Conservation (phyloP, 306 rosid species). For the Begonia loranthoides region DNA sequence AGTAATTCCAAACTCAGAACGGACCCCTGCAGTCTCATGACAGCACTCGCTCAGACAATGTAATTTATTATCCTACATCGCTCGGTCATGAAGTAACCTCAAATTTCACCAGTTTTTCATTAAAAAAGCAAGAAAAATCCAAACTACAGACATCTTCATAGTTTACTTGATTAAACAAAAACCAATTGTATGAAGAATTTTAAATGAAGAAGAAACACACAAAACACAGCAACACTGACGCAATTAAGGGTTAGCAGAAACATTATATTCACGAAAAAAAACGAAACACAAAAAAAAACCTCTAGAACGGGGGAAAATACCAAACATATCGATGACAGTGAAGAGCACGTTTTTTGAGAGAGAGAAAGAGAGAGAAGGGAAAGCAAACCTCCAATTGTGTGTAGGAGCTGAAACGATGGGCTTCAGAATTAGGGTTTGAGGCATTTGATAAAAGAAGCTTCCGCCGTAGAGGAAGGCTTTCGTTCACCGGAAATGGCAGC, state of each 20-base stretch:
- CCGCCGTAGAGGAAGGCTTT: background rate
- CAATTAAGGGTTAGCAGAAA: background rate
- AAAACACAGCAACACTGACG: background rate
- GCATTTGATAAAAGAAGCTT: slow-evolving; percentile 16
- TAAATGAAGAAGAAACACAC: background rate
- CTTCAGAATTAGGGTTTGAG: slow-evolving; percentile 33
- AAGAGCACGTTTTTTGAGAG: slow-evolving; percentile 8
- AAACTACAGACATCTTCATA: too few species aligned
- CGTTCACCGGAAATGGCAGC: too few species aligned
- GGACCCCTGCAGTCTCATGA: too few species aligned
- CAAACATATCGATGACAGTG: background rate
- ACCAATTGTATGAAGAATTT: too few species aligned
- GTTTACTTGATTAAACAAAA: too few species aligned
- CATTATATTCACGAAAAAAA: background rate
- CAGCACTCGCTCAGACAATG: too few species aligned
- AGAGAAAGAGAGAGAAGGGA: slow-evolving; percentile 11
- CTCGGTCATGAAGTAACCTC: too few species aligned
- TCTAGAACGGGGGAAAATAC: background rate
- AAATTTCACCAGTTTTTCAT: too few species aligned
- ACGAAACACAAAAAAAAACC: too few species aligned
- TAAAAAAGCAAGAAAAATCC: too few species aligned
- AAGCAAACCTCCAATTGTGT: slow-evolving; percentile 32
- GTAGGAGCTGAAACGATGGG: slow-evolving; percentile 33
- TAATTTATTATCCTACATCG: too few species aligned
- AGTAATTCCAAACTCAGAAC: too few species aligned